These are phyloP conservation scores for Blastocystis sp. DNA, from an alignment of 352 stramenopile species.

Conservation along the genomic window DNA sequence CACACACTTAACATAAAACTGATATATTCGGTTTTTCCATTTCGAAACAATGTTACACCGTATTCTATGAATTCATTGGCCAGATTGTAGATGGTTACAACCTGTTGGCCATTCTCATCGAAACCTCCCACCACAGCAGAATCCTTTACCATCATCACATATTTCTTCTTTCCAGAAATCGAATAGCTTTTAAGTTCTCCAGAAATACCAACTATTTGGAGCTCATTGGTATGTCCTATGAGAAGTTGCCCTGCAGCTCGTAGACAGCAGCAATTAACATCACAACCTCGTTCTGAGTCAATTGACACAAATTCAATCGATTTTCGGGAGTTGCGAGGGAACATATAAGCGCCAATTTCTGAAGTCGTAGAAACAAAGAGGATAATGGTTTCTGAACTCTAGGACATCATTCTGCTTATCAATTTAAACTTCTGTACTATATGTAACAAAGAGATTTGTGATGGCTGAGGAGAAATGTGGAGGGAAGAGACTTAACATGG, in stretches of 20 bases:
- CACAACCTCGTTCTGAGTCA: background rate
- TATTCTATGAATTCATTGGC: conserved; percentile 46
- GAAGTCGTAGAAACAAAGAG: background rate
- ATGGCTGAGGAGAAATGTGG: background rate
- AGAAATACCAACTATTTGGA: background rate
- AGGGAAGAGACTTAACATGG: conserved; percentile 40
- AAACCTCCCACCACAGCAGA: conserved; percentile 27
- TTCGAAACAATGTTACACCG: conserved; percentile 14
- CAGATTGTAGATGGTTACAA: conserved; percentile 43
- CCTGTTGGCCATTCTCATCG: conserved; percentile 58
- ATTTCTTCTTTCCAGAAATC: conserved; percentile 47
- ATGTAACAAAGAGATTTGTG: conserved; percentile 10
- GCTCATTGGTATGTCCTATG: background rate
- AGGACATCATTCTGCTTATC: background rate
- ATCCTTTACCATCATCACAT: conserved; percentile 8
- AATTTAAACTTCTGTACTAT: background rate
- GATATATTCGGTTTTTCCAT: conserved; percentile 58
- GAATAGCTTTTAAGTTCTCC: background rate
- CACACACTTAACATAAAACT: conserved; percentile 42
- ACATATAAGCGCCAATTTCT: conserved; percentile 1
- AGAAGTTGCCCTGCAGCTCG: background rate
- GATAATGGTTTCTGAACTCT: background rate
- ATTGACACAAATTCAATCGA: background rate
- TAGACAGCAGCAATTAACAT: conserved; percentile 13
- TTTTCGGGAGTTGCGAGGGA: background rate